A percentile compares a stretch with the other conserved stretches of the same genome.
Conservation (phyloP, 208 protist species). For the Endotrypanum monterogeii region DNA sequence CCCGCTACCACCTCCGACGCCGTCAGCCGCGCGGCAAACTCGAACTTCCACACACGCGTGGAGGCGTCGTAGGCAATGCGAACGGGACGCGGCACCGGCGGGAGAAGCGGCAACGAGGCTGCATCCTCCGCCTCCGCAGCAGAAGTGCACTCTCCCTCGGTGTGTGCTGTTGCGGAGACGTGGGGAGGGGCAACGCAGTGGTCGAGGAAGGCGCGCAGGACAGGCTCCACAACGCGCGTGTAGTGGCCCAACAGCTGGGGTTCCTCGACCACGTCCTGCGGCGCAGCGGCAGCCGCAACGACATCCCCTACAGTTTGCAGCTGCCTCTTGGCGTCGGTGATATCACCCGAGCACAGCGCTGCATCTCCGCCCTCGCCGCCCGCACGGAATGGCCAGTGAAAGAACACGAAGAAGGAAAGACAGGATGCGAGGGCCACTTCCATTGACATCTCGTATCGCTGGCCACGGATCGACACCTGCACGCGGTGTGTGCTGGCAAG, state of each 20-base stretch:
- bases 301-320: slow-evolving; percentile 25
- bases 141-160: not conserved
- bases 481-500: slow-evolving; percentile 41
- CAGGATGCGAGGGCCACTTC: slow-evolving; percentile 50
- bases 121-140: not conserved
- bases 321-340: not conserved
- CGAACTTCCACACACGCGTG: slow-evolving; percentile 38
- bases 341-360: not conserved
- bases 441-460: slow-evolving; percentile 70
- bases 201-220: slow-evolving; percentile 14
- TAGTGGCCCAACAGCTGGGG: slow-evolving; percentile 16
- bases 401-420: slow-evolving; percentile 57
- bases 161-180: not conserved
- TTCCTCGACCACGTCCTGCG: slow-evolving; percentile 6
- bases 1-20: slow-evolving; percentile 17
- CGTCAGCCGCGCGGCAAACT: slow-evolving; percentile 33
- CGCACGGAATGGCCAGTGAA: slow-evolving; percentile 30
- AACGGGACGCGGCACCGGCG: slow-evolving; percentile 27
- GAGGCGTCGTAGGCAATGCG: slow-evolving; percentile 31
- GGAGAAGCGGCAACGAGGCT: not conserved
- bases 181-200: not conserved
- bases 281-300: not conserved
- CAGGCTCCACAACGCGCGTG: slow-evolving; percentile 14
- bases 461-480: slow-evolving; percentile 63
- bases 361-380: not conserved